Percentiles rank a stretch among this genome's conserved stretches.
Evolutionary conservation across 2,329 filamentous ascomycete species (phyloP).

Genomic region (Juglanconis oblonga): DNA sequence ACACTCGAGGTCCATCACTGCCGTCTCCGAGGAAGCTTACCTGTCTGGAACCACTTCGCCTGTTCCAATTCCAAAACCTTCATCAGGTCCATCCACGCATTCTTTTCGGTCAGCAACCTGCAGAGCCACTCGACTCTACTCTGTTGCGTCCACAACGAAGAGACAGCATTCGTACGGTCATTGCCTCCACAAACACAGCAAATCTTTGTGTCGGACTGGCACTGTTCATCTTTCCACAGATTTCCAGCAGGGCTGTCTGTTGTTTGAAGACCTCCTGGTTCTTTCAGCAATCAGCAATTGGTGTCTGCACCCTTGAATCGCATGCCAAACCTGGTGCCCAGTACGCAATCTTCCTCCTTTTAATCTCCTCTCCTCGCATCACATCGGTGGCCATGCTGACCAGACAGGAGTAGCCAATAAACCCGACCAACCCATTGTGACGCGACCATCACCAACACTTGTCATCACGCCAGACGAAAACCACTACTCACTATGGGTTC

Average conservation of each 20-base stretch:
- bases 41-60: neutral
- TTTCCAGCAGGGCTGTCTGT: neutral
- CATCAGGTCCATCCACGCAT: too few relatives aligned
- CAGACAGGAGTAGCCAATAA: neutral
- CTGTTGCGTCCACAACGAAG: too few relatives aligned
- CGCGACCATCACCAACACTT: neutral
- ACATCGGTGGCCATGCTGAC: neutral
- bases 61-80: too few relatives aligned
- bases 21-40: neutral
- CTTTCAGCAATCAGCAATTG: neutral
- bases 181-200: too few relatives aligned
- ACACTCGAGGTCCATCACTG: neutral
- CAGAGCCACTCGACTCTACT: too few relatives aligned
- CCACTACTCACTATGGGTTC: conserved; percentile 2
- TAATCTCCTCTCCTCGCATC: neutral
- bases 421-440: neutral
- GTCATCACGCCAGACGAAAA: neutral
- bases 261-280: neutral
- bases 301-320: neutral
- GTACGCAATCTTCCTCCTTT: neutral
- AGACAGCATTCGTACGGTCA: neutral
- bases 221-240: neutral
- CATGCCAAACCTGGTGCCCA: neutral
- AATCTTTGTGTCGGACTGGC: too few relatives aligned
- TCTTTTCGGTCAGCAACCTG: too few relatives aligned